phyloP scores from a whole-genome alignment of 1,284 basidiomycete genomes.

The Melampsora abietis-canadensis region DNA sequence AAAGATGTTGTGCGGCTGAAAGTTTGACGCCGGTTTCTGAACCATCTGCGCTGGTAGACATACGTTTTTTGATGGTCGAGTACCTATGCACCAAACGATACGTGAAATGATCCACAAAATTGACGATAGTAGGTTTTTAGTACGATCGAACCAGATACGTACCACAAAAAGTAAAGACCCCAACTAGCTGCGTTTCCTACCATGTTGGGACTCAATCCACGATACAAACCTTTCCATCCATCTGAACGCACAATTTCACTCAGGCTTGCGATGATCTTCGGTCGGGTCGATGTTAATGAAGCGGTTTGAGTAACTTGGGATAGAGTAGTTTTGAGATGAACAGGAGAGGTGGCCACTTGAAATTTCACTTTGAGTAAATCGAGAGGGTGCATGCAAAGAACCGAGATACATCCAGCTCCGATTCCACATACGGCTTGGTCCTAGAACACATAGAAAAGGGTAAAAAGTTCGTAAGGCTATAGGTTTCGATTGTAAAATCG shows the following conservation, averaged over 20 bases:
- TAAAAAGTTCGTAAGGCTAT: background rate
- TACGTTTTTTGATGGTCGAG: conserved; percentile 83
- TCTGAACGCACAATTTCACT: conserved; percentile 69
- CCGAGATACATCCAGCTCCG: conserved; percentile 85
- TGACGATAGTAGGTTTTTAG: background rate
- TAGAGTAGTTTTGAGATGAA: conserved; percentile 18
- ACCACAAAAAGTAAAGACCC: conserved; percentile 98
- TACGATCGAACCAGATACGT: conserved; percentile 54
- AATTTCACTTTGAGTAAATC: conserved; percentile 94
- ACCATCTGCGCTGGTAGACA: conserved; percentile 59
- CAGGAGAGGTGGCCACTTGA: conserved; percentile 72
- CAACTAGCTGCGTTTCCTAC: conserved; percentile 95
- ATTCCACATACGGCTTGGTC: conserved; percentile 94
- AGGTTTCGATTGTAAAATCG: background rate
- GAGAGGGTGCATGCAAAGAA: conserved; percentile 94
- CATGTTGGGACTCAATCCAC: conserved; percentile 85
- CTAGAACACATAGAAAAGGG: conserved; percentile 46
- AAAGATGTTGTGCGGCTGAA: conserved; percentile 74
- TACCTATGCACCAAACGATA: conserved; percentile 62
- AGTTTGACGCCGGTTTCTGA: conserved; percentile 57
- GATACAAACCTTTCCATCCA: conserved; percentile 82
- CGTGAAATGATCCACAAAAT: background rate
- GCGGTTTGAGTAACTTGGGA: conserved; percentile 10
- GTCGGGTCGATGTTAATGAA: conserved; percentile 30
- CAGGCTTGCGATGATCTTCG: conserved; percentile 63